These are phyloP conservation scores for Kwoniella europaea DNA, from an alignment of 768 basidiomycete genomes.

Conservation along the genomic window DNA sequence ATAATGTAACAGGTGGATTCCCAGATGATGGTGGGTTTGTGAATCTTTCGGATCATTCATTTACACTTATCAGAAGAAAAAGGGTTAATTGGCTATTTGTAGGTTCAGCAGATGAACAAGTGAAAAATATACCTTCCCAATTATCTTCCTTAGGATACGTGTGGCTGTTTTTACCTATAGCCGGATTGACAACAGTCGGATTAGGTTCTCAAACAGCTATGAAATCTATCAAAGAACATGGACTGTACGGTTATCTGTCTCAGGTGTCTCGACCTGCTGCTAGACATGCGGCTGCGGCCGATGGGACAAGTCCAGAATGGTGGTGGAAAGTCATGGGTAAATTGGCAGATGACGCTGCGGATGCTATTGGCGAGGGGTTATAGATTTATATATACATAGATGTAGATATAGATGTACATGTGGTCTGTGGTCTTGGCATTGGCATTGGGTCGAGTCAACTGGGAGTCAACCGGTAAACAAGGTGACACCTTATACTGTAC, in stretches of 20 bases:
- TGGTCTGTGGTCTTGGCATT: no score
- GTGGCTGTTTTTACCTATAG: slow-evolving; percentile 16
- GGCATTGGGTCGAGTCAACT: no score
- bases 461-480: background rate
- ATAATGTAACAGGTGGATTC: slow-evolving; percentile 29
- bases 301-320: slow-evolving; percentile 20
- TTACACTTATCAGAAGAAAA: background rate
- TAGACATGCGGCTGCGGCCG: slow-evolving; percentile 6
- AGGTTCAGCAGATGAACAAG: background rate
- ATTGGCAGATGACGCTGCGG: slow-evolving; percentile 16
- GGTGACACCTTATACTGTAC: no score
- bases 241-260: slow-evolving; percentile 5
- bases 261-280: slow-evolving; percentile 1
- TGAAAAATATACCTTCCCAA: slow-evolving; percentile 6
- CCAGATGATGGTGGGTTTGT: slow-evolving; percentile 24
- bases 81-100: background rate
- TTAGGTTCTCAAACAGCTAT: slow-evolving; percentile 11
- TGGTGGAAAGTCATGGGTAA: slow-evolving; percentile 29
- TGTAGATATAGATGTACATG: background rate
- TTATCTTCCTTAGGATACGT: slow-evolving; percentile 20
- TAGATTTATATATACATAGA: slow-evolving; percentile 6
- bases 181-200: slow-evolving; percentile 4
- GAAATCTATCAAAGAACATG: slow-evolving; percentile 11
- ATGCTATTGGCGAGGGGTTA: slow-evolving; percentile 15
- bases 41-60: background rate